phyloP scores from a whole-genome alignment of 306 rosid species.

The Pachyrhizus erosus region DNA sequence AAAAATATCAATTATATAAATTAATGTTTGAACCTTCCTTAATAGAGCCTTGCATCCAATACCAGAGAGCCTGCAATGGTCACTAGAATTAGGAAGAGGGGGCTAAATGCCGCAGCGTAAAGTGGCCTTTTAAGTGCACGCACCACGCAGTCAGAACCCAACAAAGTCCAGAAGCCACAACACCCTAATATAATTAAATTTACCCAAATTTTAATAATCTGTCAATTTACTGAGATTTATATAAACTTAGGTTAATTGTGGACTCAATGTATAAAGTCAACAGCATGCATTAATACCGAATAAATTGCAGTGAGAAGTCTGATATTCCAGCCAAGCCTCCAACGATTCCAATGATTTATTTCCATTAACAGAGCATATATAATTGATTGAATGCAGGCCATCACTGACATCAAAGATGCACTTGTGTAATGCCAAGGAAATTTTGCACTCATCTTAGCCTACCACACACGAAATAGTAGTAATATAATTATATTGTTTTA shows the following conservation, averaged over 20 bases:
- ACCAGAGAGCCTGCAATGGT: conserved; percentile 38
- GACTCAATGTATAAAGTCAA: too few species aligned
- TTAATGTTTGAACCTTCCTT: conserved; percentile 33
- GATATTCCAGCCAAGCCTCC: conserved; percentile 44
- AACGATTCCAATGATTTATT: conserved; percentile 37
- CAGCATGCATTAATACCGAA: too few species aligned
- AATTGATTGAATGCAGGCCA: conserved; percentile 41
- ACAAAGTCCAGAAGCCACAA: conserved; percentile 32
- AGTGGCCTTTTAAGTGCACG: too few species aligned
- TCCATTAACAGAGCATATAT: conserved; percentile 36
- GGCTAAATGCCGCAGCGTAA: too few species aligned
- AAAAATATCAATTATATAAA: neutral
- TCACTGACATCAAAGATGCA: conserved; percentile 51
- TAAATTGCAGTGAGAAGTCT: too few species aligned
- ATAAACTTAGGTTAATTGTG: too few species aligned
- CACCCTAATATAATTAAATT: conserved; percentile 38
- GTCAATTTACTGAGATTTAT: neutral
- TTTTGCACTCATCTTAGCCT: conserved; percentile 43
- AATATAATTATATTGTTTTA: too few species aligned
- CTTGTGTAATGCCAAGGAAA: conserved; percentile 46
- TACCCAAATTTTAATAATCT: conserved; percentile 25
- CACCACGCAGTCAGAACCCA: too few species aligned
- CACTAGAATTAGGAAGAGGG: conserved; percentile 23
- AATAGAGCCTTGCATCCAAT: conserved; percentile 31
- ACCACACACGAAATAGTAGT: neutral